Conservation (phyloP, 2,329 filamentous ascomycete genomes). For the Curvularia hawaiiensis region DNA sequence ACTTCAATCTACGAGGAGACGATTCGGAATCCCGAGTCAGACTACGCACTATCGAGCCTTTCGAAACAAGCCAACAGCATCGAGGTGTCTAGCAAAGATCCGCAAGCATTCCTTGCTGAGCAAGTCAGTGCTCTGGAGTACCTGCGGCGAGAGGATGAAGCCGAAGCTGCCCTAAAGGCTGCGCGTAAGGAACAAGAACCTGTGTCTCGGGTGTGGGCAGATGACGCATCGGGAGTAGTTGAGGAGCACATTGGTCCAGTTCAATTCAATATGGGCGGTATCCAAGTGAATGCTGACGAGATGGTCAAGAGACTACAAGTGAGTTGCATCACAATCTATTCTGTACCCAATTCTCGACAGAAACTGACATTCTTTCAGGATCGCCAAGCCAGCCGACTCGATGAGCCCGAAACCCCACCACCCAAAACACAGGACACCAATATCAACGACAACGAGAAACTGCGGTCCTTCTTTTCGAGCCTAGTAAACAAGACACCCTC, state of each 20-base stretch:
- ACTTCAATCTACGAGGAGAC: slow-evolving; percentile 78
- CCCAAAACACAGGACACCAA: slow-evolving; percentile 33
- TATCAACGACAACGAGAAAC: slow-evolving; percentile 48
- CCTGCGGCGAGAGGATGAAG: slow-evolving; percentile 63
- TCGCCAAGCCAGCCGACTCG: slow-evolving; percentile 43
- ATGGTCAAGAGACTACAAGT: slow-evolving; percentile 89
- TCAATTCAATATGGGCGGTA: slow-evolving; percentile 98
- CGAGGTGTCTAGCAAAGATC: slow-evolving; percentile 72
- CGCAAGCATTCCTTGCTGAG: slow-evolving; percentile 75
- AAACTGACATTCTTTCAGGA: slow-evolving; percentile 35
- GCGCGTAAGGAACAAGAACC: slow-evolving; percentile 44
- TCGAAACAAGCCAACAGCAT: slow-evolving; percentile 54
- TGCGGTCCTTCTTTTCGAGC: slow-evolving; percentile 48
- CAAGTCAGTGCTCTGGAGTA: slow-evolving; percentile 79
- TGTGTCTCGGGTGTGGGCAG: slow-evolving; percentile 25
- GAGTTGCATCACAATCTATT: slow-evolving; percentile 14
- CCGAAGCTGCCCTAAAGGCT: slow-evolving; percentile 53
- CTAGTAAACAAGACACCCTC: slow-evolving; percentile 42
- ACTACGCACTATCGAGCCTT: slow-evolving; percentile 46
- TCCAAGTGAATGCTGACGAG: slow-evolving; percentile 93
- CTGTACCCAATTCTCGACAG: not conserved
- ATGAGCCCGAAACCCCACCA: slow-evolving; percentile 35
- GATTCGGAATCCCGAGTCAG: slow-evolving; percentile 73
- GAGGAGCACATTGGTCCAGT: slow-evolving; percentile 82
- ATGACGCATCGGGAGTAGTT: slow-evolving; percentile 46